Evolutionary conservation across 129 eudicot species (phyloP).

Genomic region (Flaveria ramosissima): DNA sequence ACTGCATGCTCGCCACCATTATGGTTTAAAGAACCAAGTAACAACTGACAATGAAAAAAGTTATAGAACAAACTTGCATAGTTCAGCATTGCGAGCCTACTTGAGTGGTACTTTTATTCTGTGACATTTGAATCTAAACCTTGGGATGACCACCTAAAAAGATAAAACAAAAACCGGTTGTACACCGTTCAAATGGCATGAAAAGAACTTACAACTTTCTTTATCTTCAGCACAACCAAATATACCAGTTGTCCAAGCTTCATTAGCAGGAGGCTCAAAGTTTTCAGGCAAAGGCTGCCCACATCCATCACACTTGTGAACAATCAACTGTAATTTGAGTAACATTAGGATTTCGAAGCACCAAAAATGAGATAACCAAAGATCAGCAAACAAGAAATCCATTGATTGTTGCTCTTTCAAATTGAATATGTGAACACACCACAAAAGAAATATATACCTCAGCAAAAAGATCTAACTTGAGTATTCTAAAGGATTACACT

Average conservation of each 20-base stretch:
- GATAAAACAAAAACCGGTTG: not conserved
- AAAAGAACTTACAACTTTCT: slow-evolving; percentile 69
- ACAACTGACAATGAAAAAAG: not conserved
- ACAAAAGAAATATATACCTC: not conserved
- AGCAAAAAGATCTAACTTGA: slow-evolving; percentile 3
- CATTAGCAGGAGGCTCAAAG: slow-evolving; percentile 76
- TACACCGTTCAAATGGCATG: not conserved
- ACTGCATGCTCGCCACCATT: not conserved
- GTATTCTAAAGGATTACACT: not conserved
- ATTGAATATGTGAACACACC: not conserved
- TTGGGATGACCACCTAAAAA: not conserved
- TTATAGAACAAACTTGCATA: slow-evolving; percentile 14
- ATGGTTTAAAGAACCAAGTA: not conserved
- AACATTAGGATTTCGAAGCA: not conserved
- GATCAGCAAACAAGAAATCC: not conserved
- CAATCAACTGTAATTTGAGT: slow-evolving; percentile 48
- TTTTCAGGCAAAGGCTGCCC: slow-evolving; percentile 85
- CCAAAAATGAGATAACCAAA: not conserved
- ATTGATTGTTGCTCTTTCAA: too few relatives aligned
- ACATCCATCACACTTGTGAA: slow-evolving; percentile 75
- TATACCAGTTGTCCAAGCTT: slow-evolving; percentile 84
- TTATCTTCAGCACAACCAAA: slow-evolving; percentile 76
- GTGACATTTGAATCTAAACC: not conserved
- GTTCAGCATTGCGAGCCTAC: not conserved
- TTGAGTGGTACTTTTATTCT: not conserved